These are phyloP conservation scores for Colletotrichum theobromicola DNA, from an alignment of 2,329 filamentous ascomycete species.

Conservation along the genomic window DNA sequence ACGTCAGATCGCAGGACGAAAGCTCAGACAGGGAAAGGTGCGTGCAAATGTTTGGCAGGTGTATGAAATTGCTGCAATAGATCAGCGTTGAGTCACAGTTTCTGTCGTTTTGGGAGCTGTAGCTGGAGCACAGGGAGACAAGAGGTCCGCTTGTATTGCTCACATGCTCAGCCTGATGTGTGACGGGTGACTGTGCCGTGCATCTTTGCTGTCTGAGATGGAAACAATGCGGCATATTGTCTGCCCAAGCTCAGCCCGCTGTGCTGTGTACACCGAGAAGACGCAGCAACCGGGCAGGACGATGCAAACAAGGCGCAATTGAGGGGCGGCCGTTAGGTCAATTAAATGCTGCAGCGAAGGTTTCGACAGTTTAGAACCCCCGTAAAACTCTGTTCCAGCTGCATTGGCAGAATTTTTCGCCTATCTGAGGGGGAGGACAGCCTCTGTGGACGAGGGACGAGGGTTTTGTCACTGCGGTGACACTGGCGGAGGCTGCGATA, in stretches of 20 bases:
- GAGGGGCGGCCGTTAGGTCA: neutral
- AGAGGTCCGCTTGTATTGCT: neutral
- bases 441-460: neutral
- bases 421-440: neutral
- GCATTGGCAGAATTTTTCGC: conserved; percentile 16
- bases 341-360: neutral
- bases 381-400: conserved; percentile 12
- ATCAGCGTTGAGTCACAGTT: conserved; percentile 1
- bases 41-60: neutral
- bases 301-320: neutral
- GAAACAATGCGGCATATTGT: neutral
- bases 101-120: neutral
- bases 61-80: neutral
- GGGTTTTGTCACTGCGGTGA: conserved; percentile 13
- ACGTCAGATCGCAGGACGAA: conserved; percentile 19
- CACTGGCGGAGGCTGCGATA: conserved; percentile 15
- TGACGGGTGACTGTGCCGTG: neutral
- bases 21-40: conserved; percentile 13
- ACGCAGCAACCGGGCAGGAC: neutral
- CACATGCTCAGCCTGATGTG: neutral
- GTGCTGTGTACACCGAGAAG: neutral
- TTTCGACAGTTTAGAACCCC: neutral
- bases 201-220: neutral
- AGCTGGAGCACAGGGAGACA: neutral
- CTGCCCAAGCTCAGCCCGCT: neutral